Conservation (phyloP, 257 asterid genomes). For the Przewalskia tangutica region DNA sequence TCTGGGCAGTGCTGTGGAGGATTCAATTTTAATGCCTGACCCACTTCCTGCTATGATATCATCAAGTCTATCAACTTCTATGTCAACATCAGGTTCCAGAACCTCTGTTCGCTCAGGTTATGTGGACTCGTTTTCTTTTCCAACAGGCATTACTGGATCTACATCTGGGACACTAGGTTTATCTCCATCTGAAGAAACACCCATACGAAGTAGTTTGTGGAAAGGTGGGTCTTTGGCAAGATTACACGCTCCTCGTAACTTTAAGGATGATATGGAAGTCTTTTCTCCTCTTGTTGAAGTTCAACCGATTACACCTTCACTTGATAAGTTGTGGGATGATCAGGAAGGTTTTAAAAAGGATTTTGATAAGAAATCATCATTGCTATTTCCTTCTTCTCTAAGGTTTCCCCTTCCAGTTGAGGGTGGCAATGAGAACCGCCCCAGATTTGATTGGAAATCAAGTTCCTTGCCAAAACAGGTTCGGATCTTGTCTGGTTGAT, state of each 20-base stretch:
- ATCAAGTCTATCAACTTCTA: conserved; percentile 43
- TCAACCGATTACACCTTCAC: conserved; percentile 86
- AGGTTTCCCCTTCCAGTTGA: conserved; percentile 65
- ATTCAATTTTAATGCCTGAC: conserved; percentile 89
- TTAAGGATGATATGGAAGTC: conserved; percentile 97
- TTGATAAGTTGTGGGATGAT: conserved; percentile 67
- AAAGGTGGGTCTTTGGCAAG: conserved; percentile 58
- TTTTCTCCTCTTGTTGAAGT: conserved; percentile 93
- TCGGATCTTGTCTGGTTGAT: conserved; percentile 9
- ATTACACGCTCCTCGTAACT: conserved; percentile 74
- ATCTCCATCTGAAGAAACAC: conserved; percentile 56
- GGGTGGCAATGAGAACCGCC: conserved; percentile 42
- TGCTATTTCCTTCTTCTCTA: conserved; percentile 47
- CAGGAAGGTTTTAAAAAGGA: conserved; percentile 56
- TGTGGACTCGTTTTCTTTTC: conserved; percentile 47
- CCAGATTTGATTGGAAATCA: conserved; percentile 70
- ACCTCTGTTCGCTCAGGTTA: conserved; percentile 51
- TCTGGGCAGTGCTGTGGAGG: conserved; percentile 79
- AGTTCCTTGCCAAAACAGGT: conserved; percentile 61
- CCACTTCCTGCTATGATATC: conserved; percentile 86
- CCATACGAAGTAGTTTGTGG: conserved; percentile 53
- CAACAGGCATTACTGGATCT: conserved; percentile 37
- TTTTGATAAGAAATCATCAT: conserved; percentile 45
- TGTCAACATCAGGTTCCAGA: conserved; percentile 51
- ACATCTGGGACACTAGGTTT: conserved; percentile 32